Conservation (phyloP, 176 grass and related monocot species). For the sorghum (Sorghum bicolor) region DNA sequence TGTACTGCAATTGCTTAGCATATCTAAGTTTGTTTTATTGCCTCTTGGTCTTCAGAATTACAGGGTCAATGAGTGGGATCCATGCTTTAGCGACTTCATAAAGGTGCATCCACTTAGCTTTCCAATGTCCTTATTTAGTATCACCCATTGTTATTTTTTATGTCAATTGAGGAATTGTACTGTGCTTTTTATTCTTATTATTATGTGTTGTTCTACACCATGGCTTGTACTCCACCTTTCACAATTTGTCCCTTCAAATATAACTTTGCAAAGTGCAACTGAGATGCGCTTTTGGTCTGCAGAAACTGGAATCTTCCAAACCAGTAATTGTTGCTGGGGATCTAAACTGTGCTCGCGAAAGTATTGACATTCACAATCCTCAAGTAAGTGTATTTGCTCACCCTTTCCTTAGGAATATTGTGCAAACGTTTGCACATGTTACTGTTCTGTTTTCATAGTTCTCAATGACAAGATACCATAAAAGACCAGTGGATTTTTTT, state of each 20-base stretch:
- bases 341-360: constrained; percentile 70
- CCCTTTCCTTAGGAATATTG: background rate
- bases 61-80: constrained; percentile 67
- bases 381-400: constrained; percentile 43
- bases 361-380: constrained; percentile 91
- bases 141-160: background rate
- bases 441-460: background rate
- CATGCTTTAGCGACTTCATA: constrained; percentile 62
- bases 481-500: background rate
- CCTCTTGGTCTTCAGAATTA: constrained; percentile 55
- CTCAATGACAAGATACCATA: background rate
- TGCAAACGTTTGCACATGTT: background rate
- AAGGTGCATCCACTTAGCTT: constrained; percentile 46
- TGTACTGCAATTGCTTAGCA: constrained; percentile 17
- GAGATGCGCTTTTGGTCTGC: constrained; percentile 27
- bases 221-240: background rate
- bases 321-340: constrained; percentile 82
- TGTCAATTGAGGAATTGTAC: background rate
- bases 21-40: constrained; percentile 11
- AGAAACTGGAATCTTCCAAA: constrained; percentile 82
- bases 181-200: background rate
- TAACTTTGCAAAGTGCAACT: constrained; percentile 15
- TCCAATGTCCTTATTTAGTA: constrained; percentile 5
- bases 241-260: background rate
- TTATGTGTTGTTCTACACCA: background rate